Base-by-base conservation (phyloP, 1,284 basidiomycete species). In the Xerocomus cyaneibrunnescens region DNA sequence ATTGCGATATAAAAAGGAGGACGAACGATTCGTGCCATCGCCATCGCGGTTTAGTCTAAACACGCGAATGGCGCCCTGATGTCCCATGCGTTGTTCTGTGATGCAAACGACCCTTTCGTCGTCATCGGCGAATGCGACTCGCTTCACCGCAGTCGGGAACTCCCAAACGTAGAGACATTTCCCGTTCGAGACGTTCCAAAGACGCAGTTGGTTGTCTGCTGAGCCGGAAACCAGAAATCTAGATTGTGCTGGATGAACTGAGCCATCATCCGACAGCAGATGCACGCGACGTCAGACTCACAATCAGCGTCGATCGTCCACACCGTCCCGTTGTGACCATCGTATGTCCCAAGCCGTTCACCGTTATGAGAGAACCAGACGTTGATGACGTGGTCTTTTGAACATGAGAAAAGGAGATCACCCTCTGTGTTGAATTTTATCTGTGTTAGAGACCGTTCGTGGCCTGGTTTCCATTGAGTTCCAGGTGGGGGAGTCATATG, bases 281-380 rank as follows among this genome's bases (percentile, higher is more conserved):
- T 40, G 6, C 13, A 57, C 30, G 50, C 45, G 32, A 45, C 25
- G 52, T 44, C 41, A 50, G 14, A 81, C 92, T 75, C 72, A 97
- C 93, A 85, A 76, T 99, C 96, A 52, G 94, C 85, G 71, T 97
- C 95, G 60, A 97, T 84, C 52, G 92, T 94, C 96, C 97, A 98
- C 31, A 99, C 92, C 2, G 92, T 83, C 60, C 96, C 96, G 68
- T 98, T 98, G 74, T 98, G 88, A 39, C 94, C 97, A 50, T 94
- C 87, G 71, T 98, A 98, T 51, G 97, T 99, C 43, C 96, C 97
- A 64, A 99, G 74, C 54, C 97, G 81, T 77, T 99, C 96, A 59
- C 97, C 97, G 67, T 99, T 99, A 67, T 97, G 93, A n/a, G 95
- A 90, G 74, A 86, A 98, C 94, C 95, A 98, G 45, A 92, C 94